These are phyloP conservation scores for Calonectria ilicicola DNA, from an alignment of 2,329 filamentous ascomycete genomes.

Conservation along the genomic window DNA sequence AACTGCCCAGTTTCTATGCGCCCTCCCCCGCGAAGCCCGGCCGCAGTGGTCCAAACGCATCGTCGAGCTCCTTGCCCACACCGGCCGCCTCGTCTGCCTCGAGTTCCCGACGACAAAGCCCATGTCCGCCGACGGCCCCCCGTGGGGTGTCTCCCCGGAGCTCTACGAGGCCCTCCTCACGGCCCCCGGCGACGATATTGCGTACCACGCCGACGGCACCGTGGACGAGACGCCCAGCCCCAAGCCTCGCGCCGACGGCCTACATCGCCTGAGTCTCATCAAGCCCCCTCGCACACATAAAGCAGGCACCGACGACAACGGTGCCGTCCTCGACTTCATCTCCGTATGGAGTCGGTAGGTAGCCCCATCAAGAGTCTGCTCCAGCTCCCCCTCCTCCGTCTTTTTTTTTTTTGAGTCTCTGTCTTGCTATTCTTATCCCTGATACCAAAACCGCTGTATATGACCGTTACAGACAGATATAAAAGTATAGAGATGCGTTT, in stretches of 20 bases:
- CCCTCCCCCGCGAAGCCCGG: slow-evolving; percentile 66
- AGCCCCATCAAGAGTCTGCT: neutral
- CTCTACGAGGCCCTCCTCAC: slow-evolving; percentile 80
- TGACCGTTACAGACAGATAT: slow-evolving; percentile 35
- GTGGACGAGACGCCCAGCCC: slow-evolving; percentile 55
- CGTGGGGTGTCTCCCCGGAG: slow-evolving; percentile 76
- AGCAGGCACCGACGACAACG: slow-evolving; percentile 58
- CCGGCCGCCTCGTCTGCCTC: slow-evolving; percentile 71
- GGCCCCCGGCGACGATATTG: slow-evolving; percentile 74
- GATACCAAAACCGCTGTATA: slow-evolving; percentile 40
- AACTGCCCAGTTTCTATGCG: slow-evolving; percentile 68
- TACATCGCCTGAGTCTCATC: slow-evolving; percentile 61
- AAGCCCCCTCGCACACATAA: slow-evolving; percentile 64
- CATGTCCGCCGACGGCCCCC: slow-evolving; percentile 74
- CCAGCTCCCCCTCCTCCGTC: slow-evolving; percentile 7
- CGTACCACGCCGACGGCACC: slow-evolving; percentile 63
- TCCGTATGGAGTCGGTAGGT: slow-evolving; percentile 62
- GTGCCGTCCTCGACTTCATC: slow-evolving; percentile 63
- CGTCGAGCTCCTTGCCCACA: slow-evolving; percentile 59
- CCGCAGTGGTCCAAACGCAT: slow-evolving; percentile 66
- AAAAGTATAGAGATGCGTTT: slow-evolving; percentile 30
- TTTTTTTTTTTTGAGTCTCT: slow-evolving; percentile 30
- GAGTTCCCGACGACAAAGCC: slow-evolving; percentile 84
- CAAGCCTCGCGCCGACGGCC: slow-evolving; percentile 52
- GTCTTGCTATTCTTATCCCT: slow-evolving; percentile 32